Evolutionary conservation across 148 eudicot species (phyloP), one percentile per base, ranked within the genome.

Genomic region (Cornus florida): DNA sequence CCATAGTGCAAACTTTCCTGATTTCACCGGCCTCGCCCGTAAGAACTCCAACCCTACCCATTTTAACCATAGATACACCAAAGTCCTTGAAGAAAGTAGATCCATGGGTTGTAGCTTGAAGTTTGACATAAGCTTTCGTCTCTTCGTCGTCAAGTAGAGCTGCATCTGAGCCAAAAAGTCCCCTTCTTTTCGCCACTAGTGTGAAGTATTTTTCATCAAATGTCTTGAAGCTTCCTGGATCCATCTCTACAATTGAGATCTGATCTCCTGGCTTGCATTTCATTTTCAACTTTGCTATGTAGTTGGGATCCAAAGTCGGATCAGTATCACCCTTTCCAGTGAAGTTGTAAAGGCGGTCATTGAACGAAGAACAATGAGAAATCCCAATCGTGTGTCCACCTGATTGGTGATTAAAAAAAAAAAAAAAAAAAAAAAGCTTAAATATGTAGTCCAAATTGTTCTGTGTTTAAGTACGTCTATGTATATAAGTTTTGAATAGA

Each of bases 1-100:
- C 43, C 72, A 39, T 82, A 12, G 77, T 50, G 74, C 93, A 90
- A 56, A 88, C 81, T 71, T 81, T 83, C 78, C 93, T 86, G 43
- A 90, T 75, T 71, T 90, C 76, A 1, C 93, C 91, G 0, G 84
- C 79, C 19, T 38, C 31, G 1, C 91, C 91, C 0, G 89, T 87
- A 43, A 85, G 89, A 46, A 83, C 85, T 8, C 72, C 88, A 74
- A 88, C 73, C 20, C 79, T 28, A 2, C 85, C 87, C 84, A 88
- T 78, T 3, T 82, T 86, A 9, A 86, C 85, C 90, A 88, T 86
- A 0, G 90, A 86, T 10, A 60, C 71, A 13, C 80, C 90, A 32
- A 88, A 88, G 33, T 82, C 85, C 38, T 20, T 16, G 3, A 82
- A 69, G 71, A 78, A 82, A n/a, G 57, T 74, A 22, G 82, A 75